These are phyloP conservation scores for Aquanectria penicillioides DNA, from an alignment of 2,329 filamentous ascomycete species.

Conservation along the genomic window DNA sequence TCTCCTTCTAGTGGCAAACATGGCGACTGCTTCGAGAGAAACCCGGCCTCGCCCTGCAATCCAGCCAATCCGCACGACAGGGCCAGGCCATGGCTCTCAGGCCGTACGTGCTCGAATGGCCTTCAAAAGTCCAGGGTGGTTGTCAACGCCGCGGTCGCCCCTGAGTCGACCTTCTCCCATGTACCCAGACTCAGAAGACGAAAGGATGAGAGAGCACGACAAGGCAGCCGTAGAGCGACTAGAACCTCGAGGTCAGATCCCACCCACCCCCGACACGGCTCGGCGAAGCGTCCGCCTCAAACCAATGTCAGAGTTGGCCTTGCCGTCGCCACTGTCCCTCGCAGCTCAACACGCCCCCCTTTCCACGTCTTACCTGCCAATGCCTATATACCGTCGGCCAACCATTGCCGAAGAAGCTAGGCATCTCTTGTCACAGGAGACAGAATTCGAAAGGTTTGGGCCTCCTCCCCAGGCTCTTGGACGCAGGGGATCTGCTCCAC, in stretches of 20 bases:
- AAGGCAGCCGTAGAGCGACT: slow-evolving; percentile 27
- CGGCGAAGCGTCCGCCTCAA: slow-evolving; percentile 25
- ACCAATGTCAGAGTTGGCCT: slow-evolving; percentile 27
- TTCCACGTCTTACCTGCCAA: slow-evolving; percentile 32
- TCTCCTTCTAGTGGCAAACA: too few species aligned
- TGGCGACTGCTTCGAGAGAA: slow-evolving; percentile 31
- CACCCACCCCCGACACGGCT: slow-evolving; percentile 16
- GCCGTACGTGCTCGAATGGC: slow-evolving; percentile 21
- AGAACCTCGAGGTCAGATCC: slow-evolving; percentile 19
- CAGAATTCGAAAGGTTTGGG: neutral
- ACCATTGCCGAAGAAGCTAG: slow-evolving; percentile 35
- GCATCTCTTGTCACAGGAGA: slow-evolving; percentile 27
- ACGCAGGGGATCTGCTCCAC: slow-evolving; percentile 36
- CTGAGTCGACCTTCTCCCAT: slow-evolving; percentile 26
- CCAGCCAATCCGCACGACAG: slow-evolving; percentile 36
- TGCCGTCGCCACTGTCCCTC: slow-evolving; percentile 20
- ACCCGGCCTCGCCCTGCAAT: slow-evolving; percentile 32
- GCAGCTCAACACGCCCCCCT: slow-evolving; percentile 27
- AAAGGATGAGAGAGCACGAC: slow-evolving; percentile 29
- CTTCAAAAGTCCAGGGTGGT: slow-evolving; percentile 37
- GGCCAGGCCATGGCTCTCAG: slow-evolving; percentile 23
- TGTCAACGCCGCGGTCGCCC: slow-evolving; percentile 34
- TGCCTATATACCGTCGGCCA: slow-evolving; percentile 14
- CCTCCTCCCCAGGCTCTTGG: slow-evolving; percentile 9
- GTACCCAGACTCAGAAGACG: slow-evolving; percentile 31